Base-by-base conservation (phyloP, 129 eudicot genomes). In the Dittrichia graveolens region DNA sequence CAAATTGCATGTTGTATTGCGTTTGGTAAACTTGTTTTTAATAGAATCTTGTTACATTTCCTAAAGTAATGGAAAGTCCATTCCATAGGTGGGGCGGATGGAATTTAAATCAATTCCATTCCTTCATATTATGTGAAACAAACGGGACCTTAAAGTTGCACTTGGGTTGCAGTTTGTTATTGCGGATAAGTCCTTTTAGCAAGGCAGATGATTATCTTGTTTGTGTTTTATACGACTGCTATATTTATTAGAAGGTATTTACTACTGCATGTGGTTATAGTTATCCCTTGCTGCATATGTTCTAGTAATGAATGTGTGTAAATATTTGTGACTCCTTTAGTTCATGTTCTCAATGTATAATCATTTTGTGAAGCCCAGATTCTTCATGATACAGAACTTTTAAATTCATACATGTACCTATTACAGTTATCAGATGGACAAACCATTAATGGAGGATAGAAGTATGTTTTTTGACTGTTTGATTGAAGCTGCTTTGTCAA, bases 401-500 rank as follows among this genome's bases (percentile, higher is more conserved):
- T 76, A 54, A 7, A 31, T 68, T 62, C 57, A 45, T 35, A 35
- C 44, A 39, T 76, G 60, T 75, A 24, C 34, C 77, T 64, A 76
- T 56, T 45, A 74, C 91, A 95, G 99, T 48, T 91, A 91, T 77
- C 67, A 71, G 62, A 68, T 91, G 81, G 88, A 76, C 54, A 62
- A 83, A 56, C 99, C 99, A 75, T 61, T 90, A 85, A 13, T 40
- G 48, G 96, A 91, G 62, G 99, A 91, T 55, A 86, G 94, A 67
- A 83, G 88, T 78, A 48, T 74, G 74, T 95, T 90, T 66, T 79
- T 95, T 72, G 90, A 88, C 61, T 87, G 84, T 42, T 75, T 95
- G 77, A 88, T 88, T 63, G 88, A 83, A 83, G 87, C 94, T 19
- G 95, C 95, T 24, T 75, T 95, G 81, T 95, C 99, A 53, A 82